Base-by-base conservation (phyloP, 352 stramenopile species). In the Phytophthora sp. region DNA sequence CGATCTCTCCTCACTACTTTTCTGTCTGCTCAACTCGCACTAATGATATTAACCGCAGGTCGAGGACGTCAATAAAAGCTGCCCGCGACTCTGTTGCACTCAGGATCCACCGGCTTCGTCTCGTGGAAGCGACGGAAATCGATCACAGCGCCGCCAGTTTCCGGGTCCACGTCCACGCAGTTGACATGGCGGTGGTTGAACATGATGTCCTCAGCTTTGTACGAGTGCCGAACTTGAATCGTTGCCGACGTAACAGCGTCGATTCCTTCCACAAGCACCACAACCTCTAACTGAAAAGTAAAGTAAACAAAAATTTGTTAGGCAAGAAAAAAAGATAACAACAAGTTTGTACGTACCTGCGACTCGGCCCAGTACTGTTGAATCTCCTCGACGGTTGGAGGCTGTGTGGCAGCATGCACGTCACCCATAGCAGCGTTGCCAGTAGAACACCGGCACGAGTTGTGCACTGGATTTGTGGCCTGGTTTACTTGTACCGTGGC, bases 191-290 rank as follows among this genome's bases (percentile, higher is more conserved):
- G 91, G 39, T 96, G 81, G 79, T 99, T 84, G 68, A 97, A 98
- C 41, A 88, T 56, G 42, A 99, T 92, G 57, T 99, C 95, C 13
- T 91, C 81, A 4, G 76, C 63, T 71, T 91, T 94, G 80, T 98
- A 99, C 18, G 94, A 98, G 80, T 99, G 96, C 18, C 96, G 84
- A 44, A 98, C 93, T 69, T 99, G 97, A 44, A 98, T 94, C 29
- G 92, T 97, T 45, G 90, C 81, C n/a, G 90, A 97, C 20, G 96
- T 98, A 29, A 98, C 83, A 24, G 96, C 93, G 57, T 98, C 96
- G 24, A 97, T 98, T 24, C 96, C 96, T 79, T 99, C 96, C 2
- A 99, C 81, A 31, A 98, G 77, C 30, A 99, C 93, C n/a, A 99
- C 88, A 49, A 99, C 87, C 80, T 99, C 97, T 31, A 98, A 65